Percentiles rank a stretch among this genome's conserved stretches.
These are phyloP conservation scores for Fistulifera solaris DNA, from an alignment of 108 stramenopile species.

Conservation along the genomic window DNA sequence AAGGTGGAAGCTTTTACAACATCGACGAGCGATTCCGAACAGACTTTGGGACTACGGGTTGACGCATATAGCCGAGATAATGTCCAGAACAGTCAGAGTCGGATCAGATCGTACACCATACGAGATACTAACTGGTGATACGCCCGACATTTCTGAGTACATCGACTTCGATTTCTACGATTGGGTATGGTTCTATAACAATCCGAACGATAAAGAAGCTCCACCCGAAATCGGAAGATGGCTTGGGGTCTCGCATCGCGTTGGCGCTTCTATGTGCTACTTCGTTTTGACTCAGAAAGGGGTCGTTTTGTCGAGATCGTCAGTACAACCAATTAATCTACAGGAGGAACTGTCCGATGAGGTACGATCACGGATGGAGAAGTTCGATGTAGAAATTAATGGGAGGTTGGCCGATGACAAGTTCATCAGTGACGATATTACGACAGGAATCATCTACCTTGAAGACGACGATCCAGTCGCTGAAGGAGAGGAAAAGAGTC, in stretches of 20 bases:
- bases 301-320: neutral
- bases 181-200: constrained; percentile 18
- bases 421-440: neutral
- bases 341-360: neutral
- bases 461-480: neutral
- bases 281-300: neutral
- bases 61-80: constrained; percentile 10
- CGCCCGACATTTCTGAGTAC: constrained; percentile 25
- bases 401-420: neutral
- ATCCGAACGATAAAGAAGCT: neutral
- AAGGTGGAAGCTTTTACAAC: constrained; percentile 2
- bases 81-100: constrained; percentile 3
- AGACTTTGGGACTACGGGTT: constrained; percentile 30
- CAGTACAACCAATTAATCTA: neutral
- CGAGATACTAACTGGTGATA: constrained; percentile 22
- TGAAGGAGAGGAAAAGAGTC: neutral
- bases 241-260: neutral
- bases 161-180: constrained; percentile 27
- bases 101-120: constrained; percentile 11
- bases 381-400: constrained; percentile 8
- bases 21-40: constrained; percentile 4
- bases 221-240: neutral
- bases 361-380: neutral
- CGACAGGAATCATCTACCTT: neutral
- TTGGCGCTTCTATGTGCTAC: neutral